These are phyloP conservation scores for Mycena kentingensis DNA, from an alignment of 768 basidiomycete species.

Conservation along the genomic window DNA sequence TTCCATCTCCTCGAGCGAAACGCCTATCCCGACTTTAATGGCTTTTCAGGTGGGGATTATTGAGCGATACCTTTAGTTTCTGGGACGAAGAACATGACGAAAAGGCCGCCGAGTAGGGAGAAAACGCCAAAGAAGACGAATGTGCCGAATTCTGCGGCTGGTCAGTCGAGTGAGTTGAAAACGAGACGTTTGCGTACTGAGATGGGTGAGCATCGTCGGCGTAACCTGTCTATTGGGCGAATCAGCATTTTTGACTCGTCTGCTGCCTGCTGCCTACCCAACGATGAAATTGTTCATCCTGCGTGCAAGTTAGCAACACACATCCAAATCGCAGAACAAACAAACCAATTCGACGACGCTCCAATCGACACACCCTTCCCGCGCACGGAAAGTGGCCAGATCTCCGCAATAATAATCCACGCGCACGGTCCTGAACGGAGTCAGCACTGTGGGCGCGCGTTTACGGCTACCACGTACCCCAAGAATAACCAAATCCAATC, in stretches of 20 bases:
- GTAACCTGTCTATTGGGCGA: slow-evolving; percentile 49
- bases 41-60: background rate
- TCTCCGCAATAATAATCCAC: slow-evolving; percentile 72
- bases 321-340: slow-evolving; percentile 15
- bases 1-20: slow-evolving; percentile 80
- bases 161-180: slow-evolving; percentile 36
- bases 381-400: slow-evolving; percentile 70
- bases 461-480: background rate
- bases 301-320: background rate
- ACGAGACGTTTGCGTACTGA: slow-evolving; percentile 74
- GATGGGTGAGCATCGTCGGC: slow-evolving; percentile 66
- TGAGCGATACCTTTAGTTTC: slow-evolving; percentile 63
- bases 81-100: slow-evolving; percentile 69
- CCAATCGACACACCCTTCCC: slow-evolving; percentile 78
- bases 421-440: slow-evolving; percentile 29
- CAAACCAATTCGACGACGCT: slow-evolving; percentile 74
- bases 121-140: too few species aligned
- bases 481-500: slow-evolving; percentile 43
- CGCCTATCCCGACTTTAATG: slow-evolving; percentile 28
- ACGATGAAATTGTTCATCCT: slow-evolving; percentile 82
- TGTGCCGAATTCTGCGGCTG: too few species aligned
- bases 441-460: background rate
- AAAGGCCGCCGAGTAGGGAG: slow-evolving; percentile 67
- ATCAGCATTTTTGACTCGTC: background rate
- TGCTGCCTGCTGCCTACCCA: slow-evolving; percentile 35